Evolutionary conservation across 768 basidiomycete genomes (phyloP).

Genomic region (Russula earlei): DNA sequence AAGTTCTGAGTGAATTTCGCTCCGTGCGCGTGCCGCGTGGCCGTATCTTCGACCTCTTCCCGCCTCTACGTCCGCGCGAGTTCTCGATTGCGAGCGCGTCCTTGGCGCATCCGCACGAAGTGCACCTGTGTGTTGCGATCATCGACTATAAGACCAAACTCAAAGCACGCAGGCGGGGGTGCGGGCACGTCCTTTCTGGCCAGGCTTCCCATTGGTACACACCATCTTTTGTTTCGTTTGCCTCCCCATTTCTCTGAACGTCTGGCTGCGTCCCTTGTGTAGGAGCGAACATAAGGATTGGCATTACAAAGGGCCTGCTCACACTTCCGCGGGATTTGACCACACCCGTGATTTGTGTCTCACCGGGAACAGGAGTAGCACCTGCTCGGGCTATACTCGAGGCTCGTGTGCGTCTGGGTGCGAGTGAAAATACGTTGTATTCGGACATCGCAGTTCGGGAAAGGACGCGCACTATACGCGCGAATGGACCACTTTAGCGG

Average conservation of each 20-base stretch:
- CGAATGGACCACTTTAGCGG: conserved; percentile 50
- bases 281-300: conserved; percentile 56
- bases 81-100: conserved; percentile 89
- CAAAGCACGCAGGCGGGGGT: conserved; percentile 66
- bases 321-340: conserved; percentile 40
- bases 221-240: background rate
- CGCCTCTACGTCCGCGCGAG: conserved; percentile 71
- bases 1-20: conserved; percentile 83
- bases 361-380: conserved; percentile 92
- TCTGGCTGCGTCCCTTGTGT: background rate
- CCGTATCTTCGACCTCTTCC: conserved; percentile 86
- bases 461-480: conserved; percentile 73
- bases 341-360: conserved; percentile 78
- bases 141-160: conserved; percentile 84
- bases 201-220: conserved; percentile 28
- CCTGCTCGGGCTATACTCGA: conserved; percentile 85
- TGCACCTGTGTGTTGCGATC: conserved; percentile 87
- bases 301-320: conserved; percentile 55
- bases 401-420: conserved; percentile 52
- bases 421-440: conserved; percentile 77
- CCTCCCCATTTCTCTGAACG: background rate
- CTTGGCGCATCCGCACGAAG: conserved; percentile 57
- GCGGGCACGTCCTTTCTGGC: conserved; percentile 79
- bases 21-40: conserved; percentile 61
- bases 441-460: conserved; percentile 70